phyloP scores from a whole-genome alignment of 495 filamentous ascomycete species.

The Halenospora varia region DNA sequence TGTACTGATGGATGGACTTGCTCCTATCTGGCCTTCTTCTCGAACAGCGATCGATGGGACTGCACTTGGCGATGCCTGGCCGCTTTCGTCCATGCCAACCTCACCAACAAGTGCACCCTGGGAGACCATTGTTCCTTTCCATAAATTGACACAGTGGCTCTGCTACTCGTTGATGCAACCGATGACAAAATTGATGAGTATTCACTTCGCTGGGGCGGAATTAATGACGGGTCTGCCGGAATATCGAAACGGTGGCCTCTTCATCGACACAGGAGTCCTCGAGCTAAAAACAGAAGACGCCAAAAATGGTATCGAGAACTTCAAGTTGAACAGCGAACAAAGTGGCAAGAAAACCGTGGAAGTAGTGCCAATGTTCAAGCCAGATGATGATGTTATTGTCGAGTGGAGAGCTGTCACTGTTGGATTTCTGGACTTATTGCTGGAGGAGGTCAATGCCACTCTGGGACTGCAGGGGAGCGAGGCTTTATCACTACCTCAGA shows the following conservation, averaged over 20 bases:
- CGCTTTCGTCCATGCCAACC: constrained; percentile 72
- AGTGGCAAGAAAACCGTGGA: constrained; percentile 62
- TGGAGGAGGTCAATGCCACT: constrained; percentile 53
- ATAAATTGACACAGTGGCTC: constrained; percentile 89
- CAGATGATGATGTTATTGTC: constrained; percentile 79
- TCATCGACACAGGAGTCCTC: constrained; percentile 78
- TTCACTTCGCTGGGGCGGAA: constrained; percentile 73
- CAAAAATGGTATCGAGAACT: constrained; percentile 65
- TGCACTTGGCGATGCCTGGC: constrained; percentile 93
- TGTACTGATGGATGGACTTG: constrained; percentile 82
- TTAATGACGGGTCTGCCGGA: constrained; percentile 82
- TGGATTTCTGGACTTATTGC: constrained; percentile 74
- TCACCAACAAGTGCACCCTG: constrained; percentile 58
- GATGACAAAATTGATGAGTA: constrained; percentile 70
- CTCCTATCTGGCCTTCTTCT: constrained; percentile 84
- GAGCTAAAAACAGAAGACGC: constrained; percentile 64
- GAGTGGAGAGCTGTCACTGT: constrained; percentile 84
- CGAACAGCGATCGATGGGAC: constrained; percentile 86
- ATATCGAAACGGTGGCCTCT: constrained; percentile 82
- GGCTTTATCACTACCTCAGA: constrained; percentile 68
- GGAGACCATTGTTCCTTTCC: constrained; percentile 94
- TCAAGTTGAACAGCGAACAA: constrained; percentile 65
- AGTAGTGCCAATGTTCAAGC: constrained; percentile 68
- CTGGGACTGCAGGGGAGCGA: constrained; percentile 46
- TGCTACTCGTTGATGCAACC: constrained; percentile 87